phyloP scores from a whole-genome alignment of 2,329 filamentous ascomycete species.

The Chalaropsis ovoidea region DNA sequence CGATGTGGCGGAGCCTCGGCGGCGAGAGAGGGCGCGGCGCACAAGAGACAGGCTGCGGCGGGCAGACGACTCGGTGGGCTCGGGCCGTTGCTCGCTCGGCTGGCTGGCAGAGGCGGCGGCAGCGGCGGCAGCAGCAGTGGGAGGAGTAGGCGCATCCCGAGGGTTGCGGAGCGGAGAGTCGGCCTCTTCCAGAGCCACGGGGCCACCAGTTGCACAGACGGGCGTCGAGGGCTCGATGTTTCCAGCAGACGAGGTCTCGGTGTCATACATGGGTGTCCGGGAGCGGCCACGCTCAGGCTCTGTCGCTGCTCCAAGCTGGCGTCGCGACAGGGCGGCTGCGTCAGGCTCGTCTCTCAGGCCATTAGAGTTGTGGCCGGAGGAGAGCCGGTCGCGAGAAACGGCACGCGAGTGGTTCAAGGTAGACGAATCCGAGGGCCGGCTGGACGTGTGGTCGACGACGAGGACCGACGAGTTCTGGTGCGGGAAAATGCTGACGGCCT shows the following conservation, averaged over 20 bases:
- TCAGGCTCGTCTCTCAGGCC: neutral
- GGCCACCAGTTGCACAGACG: constrained; percentile 34
- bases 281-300: constrained; percentile 1
- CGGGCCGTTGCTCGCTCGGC: neutral
- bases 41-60: constrained; percentile 43
- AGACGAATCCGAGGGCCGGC: constrained; percentile 40
- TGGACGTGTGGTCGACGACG: constrained; percentile 46
- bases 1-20: constrained; percentile 34
- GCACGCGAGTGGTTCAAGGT: constrained; percentile 30
- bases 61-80: constrained; percentile 31
- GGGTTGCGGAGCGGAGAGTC: constrained; percentile 55
- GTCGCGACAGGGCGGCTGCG: neutral
- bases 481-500: constrained; percentile 51
- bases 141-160: constrained; percentile 47
- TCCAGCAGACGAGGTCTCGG: neutral
- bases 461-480: constrained; percentile 56
- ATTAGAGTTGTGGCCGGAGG: constrained; percentile 10
- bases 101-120: constrained; percentile 30
- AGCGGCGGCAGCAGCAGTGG: constrained; percentile 29
- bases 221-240: constrained; percentile 18
- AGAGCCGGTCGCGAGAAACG: constrained; percentile 14
- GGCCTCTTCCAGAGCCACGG: constrained; percentile 45
- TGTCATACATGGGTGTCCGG: constrained; percentile 2
- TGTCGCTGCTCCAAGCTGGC: constrained; percentile 3
- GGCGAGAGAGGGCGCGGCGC: constrained; percentile 43